A percentile compares a stretch with the other conserved stretches of the same genome.
These are phyloP conservation scores for Picochlorum sp. DNA, from an alignment of 139 green algal species.

Conservation along the genomic window DNA sequence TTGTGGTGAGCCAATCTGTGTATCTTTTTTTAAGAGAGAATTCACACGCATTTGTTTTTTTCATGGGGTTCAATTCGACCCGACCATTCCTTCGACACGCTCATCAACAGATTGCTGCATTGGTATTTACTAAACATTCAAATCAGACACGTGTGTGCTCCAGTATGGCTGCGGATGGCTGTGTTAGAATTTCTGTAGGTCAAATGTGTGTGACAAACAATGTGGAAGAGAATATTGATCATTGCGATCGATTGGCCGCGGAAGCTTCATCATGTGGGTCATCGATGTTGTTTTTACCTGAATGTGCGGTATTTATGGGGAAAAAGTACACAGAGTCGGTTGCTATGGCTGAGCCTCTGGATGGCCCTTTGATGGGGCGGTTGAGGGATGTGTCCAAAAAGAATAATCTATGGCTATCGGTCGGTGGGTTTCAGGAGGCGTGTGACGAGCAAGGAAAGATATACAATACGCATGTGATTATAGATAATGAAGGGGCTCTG, in stretches of 20 bases:
- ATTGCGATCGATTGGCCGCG: constrained; percentile 40
- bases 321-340: constrained; percentile 41
- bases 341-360: constrained; percentile 56
- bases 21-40: too few relatives aligned
- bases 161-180: too few relatives aligned
- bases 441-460: constrained; percentile 28
- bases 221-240: constrained; percentile 42
- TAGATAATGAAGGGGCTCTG: constrained; percentile 50
- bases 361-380: constrained; percentile 28
- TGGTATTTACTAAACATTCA: too few relatives aligned
- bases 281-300: constrained; percentile 85
- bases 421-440: constrained; percentile 82
- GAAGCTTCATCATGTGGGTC: constrained; percentile 32
- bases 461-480: constrained; percentile 83
- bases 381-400: constrained; percentile 67
- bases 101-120: background rate
- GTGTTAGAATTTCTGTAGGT: constrained; percentile 46
- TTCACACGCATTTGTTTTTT: too few relatives aligned
- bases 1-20: too few relatives aligned
- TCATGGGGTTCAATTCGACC: too few relatives aligned
- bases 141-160: too few relatives aligned
- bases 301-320: constrained; percentile 90
- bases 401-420: constrained; percentile 73
- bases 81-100: too few relatives aligned
- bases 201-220: constrained; percentile 64